Conservation (phyloP, 129 eudicot genomes). For the Rutidosis leptorrhynchoides region DNA sequence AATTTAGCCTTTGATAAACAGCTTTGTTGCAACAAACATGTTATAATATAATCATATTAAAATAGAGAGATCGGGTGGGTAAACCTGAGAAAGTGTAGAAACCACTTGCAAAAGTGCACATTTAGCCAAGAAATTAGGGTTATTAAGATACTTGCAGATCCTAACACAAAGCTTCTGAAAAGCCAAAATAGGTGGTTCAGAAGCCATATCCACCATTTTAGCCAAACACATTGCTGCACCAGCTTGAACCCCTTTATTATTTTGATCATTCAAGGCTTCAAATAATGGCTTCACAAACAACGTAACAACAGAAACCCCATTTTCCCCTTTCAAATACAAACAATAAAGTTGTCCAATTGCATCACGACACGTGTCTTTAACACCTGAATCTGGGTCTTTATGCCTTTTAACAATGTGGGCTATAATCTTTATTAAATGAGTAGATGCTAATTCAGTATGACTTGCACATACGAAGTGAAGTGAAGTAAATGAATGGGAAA, state of each 20-base stretch:
- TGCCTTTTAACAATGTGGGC: constrained; percentile 71
- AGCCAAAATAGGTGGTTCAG: constrained; percentile 58
- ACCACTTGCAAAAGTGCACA: constrained; percentile 42
- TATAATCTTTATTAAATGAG: constrained; percentile 75
- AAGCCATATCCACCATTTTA: constrained; percentile 75
- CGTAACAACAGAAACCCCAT: constrained; percentile 44
- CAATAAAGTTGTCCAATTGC: constrained; percentile 68
- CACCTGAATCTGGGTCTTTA: constrained; percentile 80
- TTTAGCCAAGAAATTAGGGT: constrained; percentile 39
- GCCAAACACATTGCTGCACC: constrained; percentile 88
- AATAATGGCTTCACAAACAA: constrained; percentile 87
- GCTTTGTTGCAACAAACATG: neutral
- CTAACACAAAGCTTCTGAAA: constrained; percentile 46
- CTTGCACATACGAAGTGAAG: constrained; percentile 53
- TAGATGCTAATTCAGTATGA: constrained; percentile 65
- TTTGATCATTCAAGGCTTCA: constrained; percentile 85
- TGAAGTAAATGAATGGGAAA: no score
- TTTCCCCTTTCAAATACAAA: constrained; percentile 58
- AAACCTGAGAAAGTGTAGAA: constrained; percentile 42
- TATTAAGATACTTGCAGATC: constrained; percentile 43
- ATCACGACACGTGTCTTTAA: constrained; percentile 73
- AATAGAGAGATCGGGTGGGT: constrained; percentile 1
- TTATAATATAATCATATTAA: neutral
- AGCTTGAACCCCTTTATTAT: constrained; percentile 73
- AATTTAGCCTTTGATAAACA: no score